Conservation (phyloP, 805 yeast species). For the Ogataea parapolymorpha region DNA sequence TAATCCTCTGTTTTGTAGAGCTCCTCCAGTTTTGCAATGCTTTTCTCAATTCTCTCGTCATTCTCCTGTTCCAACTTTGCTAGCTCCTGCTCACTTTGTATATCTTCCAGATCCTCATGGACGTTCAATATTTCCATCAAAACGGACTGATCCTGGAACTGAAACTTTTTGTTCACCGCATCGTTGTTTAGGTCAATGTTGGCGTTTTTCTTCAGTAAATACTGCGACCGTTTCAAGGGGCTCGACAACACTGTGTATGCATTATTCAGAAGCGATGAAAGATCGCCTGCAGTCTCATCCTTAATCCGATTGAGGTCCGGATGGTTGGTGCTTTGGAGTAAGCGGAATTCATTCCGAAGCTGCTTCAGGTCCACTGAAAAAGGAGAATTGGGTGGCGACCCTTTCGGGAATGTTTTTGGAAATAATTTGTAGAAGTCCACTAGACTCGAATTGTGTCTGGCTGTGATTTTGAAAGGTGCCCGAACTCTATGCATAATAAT, state of each 20-base stretch:
- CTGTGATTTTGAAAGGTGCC: not conserved
- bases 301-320: conserved; percentile 57
- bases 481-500: conserved; percentile 1
- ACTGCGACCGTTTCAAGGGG: conserved; percentile 70
- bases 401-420: conserved; percentile 69
- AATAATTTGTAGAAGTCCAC: conserved; percentile 57
- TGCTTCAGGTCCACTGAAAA: conserved; percentile 54
- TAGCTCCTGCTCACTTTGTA: conserved; percentile 56
- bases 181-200: conserved; percentile 61
- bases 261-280: conserved; percentile 59
- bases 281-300: conserved; percentile 26
- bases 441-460: not conserved
- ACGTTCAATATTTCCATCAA: conserved; percentile 78
- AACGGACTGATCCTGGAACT: conserved; percentile 45
- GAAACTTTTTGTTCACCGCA: conserved; percentile 40
- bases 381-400: conserved; percentile 58
- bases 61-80: conserved; percentile 52
- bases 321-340: conserved; percentile 69
- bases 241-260: conserved; percentile 72
- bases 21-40: conserved; percentile 43
- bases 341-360: conserved; percentile 72
- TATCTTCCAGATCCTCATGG: conserved; percentile 77
- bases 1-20: conserved; percentile 49
- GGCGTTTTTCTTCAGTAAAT: conserved; percentile 42
- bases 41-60: conserved; percentile 46